Evolutionary conservation across 1,284 basidiomycete species (phyloP), one percentile per base, ranked within the genome.

Genomic region (Rhodotorula sp.): DNA sequence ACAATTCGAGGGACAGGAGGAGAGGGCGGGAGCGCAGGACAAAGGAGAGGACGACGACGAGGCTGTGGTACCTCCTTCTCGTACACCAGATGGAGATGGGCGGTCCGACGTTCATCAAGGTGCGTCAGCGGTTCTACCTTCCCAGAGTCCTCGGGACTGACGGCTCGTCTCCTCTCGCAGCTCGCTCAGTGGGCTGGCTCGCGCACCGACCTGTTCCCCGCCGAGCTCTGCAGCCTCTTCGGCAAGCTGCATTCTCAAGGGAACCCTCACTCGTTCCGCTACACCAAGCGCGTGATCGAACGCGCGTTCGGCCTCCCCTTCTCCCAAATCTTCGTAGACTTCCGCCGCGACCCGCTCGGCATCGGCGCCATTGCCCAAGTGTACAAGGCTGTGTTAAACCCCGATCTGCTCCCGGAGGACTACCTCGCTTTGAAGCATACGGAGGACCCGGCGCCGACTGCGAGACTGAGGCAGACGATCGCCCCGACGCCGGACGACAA

Each of bases 141-240:
- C 10, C 29, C n/a, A 32, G 7, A 11, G 11, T n/a, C 29, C 4
- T 19, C 24, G 24, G 13, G 19, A 49, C 36, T 11, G 52, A 51
- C 51, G 52, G 55, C 36, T 2, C 22, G 27, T 10, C 34, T 30
- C 34, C 36, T 63, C 4, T 30, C 61, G 17, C 77, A 94, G 91
- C 86, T 99, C 61, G 92, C 92, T 1, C 96, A 99, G 85, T 99
- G 96, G 96, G 96, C 96, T 1, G 96, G 91, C 9, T 94, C 94
- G 36, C 86, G 96, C 63, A 89, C 90, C 57, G 96, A 99, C 80
- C 83, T 99, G 9, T 99, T 99, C 82, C 92, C 96, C 1, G 84
- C 89, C n/a, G 81, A 87, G n/a, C 86, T 99, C 8, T 99, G 96
- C 80, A 85, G 90, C 67, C 86, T 86, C 71, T 85, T 99, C 77